These are phyloP conservation scores for Lactarius pseudohatsudake DNA, from an alignment of 768 basidiomycete genomes.

Conservation along the genomic window DNA sequence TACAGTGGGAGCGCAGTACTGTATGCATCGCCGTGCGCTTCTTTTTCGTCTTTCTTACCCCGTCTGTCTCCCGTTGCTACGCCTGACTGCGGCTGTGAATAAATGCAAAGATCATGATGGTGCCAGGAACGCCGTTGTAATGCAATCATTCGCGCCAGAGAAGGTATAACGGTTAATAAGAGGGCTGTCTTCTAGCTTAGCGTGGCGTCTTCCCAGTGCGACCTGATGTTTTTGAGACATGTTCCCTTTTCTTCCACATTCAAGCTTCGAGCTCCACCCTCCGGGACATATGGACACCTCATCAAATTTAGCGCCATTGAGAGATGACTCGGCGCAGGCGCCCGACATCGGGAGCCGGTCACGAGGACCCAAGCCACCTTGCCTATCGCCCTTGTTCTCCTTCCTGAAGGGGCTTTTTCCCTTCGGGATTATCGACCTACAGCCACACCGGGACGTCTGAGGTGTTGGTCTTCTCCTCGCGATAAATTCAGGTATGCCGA, in stretches of 20 bases:
- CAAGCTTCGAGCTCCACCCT: not conserved
- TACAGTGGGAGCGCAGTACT: not conserved
- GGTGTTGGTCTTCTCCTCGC: not conserved
- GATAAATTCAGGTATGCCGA: conserved; percentile 6
- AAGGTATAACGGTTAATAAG: conserved; percentile 10
- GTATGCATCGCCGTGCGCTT: conserved; percentile 1
- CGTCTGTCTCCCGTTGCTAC: conserved; percentile 14
- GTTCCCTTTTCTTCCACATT: not conserved
- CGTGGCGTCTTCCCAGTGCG: conserved; percentile 9
- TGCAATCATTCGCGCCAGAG: not conserved
- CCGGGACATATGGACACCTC: not conserved
- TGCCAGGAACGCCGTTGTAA: conserved; percentile 9
- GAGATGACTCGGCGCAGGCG: conserved; percentile 1
- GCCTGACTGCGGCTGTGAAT: conserved; percentile 1
- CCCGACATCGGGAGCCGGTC: conserved; percentile 11
- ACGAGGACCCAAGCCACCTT: conserved; percentile 13
- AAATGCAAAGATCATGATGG: not conserved
- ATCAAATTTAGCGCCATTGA: conserved; percentile 3
- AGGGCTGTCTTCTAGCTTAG: not conserved
- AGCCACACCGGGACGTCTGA: not conserved
- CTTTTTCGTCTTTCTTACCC: not conserved
- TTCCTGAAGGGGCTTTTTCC: conserved; percentile 5
- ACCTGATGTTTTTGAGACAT: not conserved
- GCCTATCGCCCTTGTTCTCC: conserved; percentile 11
- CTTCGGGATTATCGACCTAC: conserved; percentile 8